These are phyloP conservation scores for Colletotrichum sp. DNA, from an alignment of 2,329 filamentous ascomycete species.

Conservation along the genomic window DNA sequence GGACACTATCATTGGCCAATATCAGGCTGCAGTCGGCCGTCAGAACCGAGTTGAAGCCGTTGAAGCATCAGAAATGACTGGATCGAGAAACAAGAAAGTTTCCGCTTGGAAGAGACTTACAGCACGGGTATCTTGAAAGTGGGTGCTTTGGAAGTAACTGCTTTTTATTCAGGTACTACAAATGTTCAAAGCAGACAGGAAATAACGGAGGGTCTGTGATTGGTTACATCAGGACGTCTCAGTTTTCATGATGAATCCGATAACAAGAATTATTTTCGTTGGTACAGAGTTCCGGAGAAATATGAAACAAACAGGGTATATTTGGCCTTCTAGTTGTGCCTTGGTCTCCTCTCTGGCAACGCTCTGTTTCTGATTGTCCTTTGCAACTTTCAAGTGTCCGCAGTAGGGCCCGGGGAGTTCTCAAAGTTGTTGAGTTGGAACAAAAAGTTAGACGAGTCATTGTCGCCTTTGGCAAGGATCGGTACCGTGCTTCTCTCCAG, in stretches of 20 bases:
- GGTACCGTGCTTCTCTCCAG: background rate
- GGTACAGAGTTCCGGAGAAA: background rate
- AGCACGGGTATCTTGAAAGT: background rate
- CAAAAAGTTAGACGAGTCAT: background rate
- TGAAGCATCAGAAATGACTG: background rate
- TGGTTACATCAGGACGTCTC: background rate
- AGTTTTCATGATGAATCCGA: background rate
- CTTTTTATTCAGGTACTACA: background rate
- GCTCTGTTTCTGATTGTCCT: background rate
- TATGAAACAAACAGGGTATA: background rate
- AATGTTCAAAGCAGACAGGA: background rate
- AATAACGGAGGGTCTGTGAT: background rate
- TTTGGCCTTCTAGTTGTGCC: background rate
- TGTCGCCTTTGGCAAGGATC: background rate
- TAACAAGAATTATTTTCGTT: background rate
- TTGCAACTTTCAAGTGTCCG: background rate
- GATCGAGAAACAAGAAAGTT: background rate
- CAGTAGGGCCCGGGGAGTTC: background rate
- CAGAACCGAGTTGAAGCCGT: background rate
- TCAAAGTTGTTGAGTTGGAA: background rate
- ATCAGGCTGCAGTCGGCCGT: background rate
- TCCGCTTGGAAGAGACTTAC: background rate
- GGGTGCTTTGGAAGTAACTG: background rate
- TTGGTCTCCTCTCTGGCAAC: background rate
- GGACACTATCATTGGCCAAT: background rate